Percentiles rank a stretch among this genome's conserved stretches.
Evolutionary conservation across 495 filamentous ascomycete genomes (phyloP).

Genomic region (Rostrohypoxylon terebratum): DNA sequence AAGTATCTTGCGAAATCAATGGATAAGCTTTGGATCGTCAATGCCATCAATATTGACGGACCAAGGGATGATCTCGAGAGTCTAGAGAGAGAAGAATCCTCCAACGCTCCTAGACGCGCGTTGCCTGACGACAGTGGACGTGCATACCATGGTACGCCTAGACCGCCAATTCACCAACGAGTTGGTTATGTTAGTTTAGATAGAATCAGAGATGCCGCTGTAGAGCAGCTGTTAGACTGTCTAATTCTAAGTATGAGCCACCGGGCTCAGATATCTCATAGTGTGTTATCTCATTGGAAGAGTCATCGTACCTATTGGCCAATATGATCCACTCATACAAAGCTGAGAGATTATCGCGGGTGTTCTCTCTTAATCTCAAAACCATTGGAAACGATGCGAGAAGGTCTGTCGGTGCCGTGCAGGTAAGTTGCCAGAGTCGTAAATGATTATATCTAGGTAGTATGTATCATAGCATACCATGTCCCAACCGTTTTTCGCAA

Average conservation of each 20-base stretch:
- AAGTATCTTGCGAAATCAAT: slow-evolving; percentile 3
- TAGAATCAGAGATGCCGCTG: too few relatives aligned
- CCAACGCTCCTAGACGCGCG: neutral
- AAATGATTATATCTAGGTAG: neutral
- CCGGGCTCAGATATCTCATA: neutral
- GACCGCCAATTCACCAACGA: too few relatives aligned
- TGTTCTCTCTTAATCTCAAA: too few relatives aligned
- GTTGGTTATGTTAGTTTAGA: too few relatives aligned
- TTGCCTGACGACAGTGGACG: neutral
- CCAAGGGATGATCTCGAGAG: neutral
- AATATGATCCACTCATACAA: neutral
- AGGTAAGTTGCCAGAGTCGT: too few relatives aligned
- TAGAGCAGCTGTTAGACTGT: too few relatives aligned
- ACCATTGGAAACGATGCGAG: too few relatives aligned
- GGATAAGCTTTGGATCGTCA: neutral
- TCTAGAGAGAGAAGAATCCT: neutral
- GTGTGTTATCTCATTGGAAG: neutral
- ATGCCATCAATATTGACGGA: neutral
- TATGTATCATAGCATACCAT: neutral
- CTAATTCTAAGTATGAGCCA: neutral
- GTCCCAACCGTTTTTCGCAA: neutral
- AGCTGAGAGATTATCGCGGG: neutral
- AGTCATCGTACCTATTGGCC: neutral
- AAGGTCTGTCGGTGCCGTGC: too few relatives aligned
- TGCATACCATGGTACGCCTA: too few relatives aligned